phyloP scores from a whole-genome alignment of 768 basidiomycete species.

The Mycena olivaceomarginata region DNA sequence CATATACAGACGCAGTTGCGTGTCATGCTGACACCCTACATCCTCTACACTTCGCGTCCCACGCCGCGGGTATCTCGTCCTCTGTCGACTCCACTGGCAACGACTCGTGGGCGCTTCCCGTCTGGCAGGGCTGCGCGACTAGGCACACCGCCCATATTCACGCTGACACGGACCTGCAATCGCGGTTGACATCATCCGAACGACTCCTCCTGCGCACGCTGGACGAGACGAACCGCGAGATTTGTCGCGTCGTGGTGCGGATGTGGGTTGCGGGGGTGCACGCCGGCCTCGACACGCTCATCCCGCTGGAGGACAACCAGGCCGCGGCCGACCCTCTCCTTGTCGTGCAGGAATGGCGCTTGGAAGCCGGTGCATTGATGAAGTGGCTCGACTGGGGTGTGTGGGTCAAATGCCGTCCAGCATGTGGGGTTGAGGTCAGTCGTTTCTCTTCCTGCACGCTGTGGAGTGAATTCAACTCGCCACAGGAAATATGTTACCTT shows the following conservation, averaged over 20 bases:
- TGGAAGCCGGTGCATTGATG: conserved; percentile 10
- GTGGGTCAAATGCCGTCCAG: conserved; percentile 40
- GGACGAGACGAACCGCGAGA: conserved; percentile 36
- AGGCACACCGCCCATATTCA: conserved; percentile 49
- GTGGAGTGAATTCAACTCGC: neutral
- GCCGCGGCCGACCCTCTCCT: neutral
- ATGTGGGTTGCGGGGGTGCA: conserved; percentile 38
- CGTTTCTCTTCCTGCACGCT: neutral
- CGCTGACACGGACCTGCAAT: neutral
- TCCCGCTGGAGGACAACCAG: conserved; percentile 14
- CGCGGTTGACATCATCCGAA: conserved; percentile 53
- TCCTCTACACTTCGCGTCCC: conserved; percentile 11
- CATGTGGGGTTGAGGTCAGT: conserved; percentile 30
- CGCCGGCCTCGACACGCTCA: conserved; percentile 14
- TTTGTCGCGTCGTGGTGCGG: conserved; percentile 27
- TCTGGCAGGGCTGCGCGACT: conserved; percentile 55
- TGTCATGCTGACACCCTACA: conserved; percentile 26
- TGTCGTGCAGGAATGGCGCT: conserved; percentile 22
- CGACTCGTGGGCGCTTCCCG: conserved; percentile 52
- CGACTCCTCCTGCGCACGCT: conserved; percentile 46
- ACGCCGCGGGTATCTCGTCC: no score
- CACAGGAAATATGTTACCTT: conserved; percentile 35
- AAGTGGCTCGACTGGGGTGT: conserved; percentile 43
- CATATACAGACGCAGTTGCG: conserved; percentile 25
- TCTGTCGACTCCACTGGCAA: neutral